These are phyloP conservation scores for Mucor saturninus DNA, from an alignment of 371 early-diverging fungal genomes.

Conservation along the genomic window DNA sequence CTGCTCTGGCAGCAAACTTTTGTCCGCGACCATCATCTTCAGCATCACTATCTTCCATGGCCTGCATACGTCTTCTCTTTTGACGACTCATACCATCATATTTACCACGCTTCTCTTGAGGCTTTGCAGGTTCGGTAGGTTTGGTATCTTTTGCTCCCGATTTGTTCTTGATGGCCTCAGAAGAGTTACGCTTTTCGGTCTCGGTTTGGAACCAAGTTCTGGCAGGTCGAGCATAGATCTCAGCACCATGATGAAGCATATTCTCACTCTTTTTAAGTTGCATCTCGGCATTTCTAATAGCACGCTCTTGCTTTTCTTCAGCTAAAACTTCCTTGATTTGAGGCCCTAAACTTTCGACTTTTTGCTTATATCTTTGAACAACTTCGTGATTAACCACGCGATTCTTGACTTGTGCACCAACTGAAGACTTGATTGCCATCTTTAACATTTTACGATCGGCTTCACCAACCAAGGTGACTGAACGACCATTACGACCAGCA, in stretches of 20 bases:
- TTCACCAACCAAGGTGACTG: constrained; percentile 93
- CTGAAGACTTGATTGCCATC: constrained; percentile 86
- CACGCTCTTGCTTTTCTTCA: constrained; percentile 85
- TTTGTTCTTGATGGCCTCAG: constrained; percentile 15
- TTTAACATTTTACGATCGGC: constrained; percentile 92
- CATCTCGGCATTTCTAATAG: constrained; percentile 85
- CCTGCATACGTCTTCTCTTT: constrained; percentile 63
- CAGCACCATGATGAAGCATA: constrained; percentile 80
- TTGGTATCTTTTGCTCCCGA: constrained; percentile 12
- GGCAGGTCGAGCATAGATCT: constrained; percentile 90
- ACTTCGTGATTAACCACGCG: constrained; percentile 83
- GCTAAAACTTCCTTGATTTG: constrained; percentile 79
- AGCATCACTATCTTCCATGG: constrained; percentile 64
- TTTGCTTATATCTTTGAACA: constrained; percentile 73
- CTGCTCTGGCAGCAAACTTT: constrained; percentile 52
- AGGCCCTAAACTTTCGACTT: constrained; percentile 65
- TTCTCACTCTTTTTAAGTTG: constrained; percentile 86
- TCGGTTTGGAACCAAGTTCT: constrained; percentile 94
- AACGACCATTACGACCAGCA: constrained; percentile 87
- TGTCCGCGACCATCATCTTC: constrained; percentile 46
- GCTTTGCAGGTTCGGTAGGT: constrained; percentile 19
- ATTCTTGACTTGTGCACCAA: constrained; percentile 76
- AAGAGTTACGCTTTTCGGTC: constrained; percentile 56
- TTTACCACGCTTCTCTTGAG: constrained; percentile 59
- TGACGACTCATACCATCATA: constrained; percentile 72